Evolutionary conservation across 306 rosid species (phyloP).

Genomic region (Inga leiocalycina): DNA sequence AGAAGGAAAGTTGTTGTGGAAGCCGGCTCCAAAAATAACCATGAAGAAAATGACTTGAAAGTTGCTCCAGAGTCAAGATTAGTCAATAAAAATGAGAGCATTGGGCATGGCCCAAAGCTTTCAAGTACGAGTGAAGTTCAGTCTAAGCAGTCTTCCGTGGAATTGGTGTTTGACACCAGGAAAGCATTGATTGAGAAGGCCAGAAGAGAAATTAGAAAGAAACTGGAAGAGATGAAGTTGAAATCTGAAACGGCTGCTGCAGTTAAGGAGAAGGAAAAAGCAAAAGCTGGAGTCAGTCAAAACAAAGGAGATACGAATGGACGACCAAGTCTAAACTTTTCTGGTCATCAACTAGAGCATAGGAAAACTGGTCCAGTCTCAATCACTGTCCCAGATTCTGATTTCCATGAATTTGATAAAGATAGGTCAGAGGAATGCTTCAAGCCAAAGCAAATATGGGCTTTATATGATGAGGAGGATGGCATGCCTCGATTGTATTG

Average conservation of each 20-base stretch:
- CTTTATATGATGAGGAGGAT: constrained; percentile 74
- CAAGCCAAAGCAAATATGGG: constrained; percentile 80
- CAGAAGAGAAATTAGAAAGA: constrained; percentile 57
- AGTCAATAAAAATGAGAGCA: constrained; percentile 48
- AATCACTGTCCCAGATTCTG: constrained; percentile 65
- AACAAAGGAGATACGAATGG: constrained; percentile 25
- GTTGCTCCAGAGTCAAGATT: constrained; percentile 46
- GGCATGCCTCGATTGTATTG: constrained; percentile 84
- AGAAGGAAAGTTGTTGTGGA: constrained; percentile 53
- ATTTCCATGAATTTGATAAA: constrained; percentile 72
- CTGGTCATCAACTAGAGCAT: constrained; percentile 39
- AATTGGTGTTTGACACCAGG: constrained; percentile 57
- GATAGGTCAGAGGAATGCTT: constrained; percentile 75
- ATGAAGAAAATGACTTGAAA: constrained; percentile 36
- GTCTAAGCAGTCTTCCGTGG: constrained; percentile 43
- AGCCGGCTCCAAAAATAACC: constrained; percentile 38
- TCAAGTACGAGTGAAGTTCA: constrained; percentile 42
- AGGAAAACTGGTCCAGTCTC: constrained; percentile 44
- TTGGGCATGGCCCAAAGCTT: constrained; percentile 40
- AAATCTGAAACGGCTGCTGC: constrained; percentile 33
- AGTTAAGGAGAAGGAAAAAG: constrained; percentile 34
- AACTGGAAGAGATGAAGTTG: constrained; percentile 55
- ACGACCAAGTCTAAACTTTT: constrained; percentile 23
- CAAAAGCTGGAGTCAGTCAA: constrained; percentile 32
- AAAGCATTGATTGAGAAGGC: constrained; percentile 64